Evolutionary conservation across 2,329 filamentous ascomycete species (phyloP), one percentile per base, ranked within the genome.

Genomic region (Geosmithia putterillii): DNA sequence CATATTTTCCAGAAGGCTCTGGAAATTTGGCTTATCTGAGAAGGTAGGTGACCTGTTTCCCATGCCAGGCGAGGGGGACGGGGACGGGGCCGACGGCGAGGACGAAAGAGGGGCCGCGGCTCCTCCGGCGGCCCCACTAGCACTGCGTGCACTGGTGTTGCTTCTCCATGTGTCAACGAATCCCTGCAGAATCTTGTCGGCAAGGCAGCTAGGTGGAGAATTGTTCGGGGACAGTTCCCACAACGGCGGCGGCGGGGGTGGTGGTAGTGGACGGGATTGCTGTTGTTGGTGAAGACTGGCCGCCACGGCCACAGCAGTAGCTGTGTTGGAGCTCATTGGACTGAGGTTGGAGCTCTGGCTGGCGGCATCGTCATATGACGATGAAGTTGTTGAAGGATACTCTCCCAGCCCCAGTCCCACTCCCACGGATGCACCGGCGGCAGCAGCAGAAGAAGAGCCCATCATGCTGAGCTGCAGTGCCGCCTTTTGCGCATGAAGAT

Each of bases 401-500:
- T n/a, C n/a, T n/a, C n/a, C n/a, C n/a, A n/a, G n/a, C n/a, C n/a
- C n/a, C n/a, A n/a, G n/a, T n/a, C n/a, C n/a, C n/a, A n/a, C n/a
- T 54, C 51, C 55, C 54, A 58, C 3, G 50, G 46, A 3, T 47
- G 43, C 20, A n/a, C n/a, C n/a, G n/a, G n/a, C n/a, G n/a, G 10
- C 4, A 7, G 10, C 15, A 14, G 5, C 15, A 3, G 10, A 12
- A 14, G 28, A 12, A 14, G 28, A 12, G 10, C 51, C 53, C 50
- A 57, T 50, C 2, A 57, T 45, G 40, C 55, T 57, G 18, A 56
- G 44, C 44, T 57, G 54, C 34, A 56, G 42, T 1, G 55, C 56
- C 0, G 54, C 55, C 38, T 57, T 57, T 43, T 57, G 54, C 2
- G 54, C 48, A 8, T 52, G 50, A n/a, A 58, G 48, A 38, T 56